phyloP scores from a whole-genome alignment of 2,329 filamentous ascomycete genomes.

The Claviceps maximensis region DNA sequence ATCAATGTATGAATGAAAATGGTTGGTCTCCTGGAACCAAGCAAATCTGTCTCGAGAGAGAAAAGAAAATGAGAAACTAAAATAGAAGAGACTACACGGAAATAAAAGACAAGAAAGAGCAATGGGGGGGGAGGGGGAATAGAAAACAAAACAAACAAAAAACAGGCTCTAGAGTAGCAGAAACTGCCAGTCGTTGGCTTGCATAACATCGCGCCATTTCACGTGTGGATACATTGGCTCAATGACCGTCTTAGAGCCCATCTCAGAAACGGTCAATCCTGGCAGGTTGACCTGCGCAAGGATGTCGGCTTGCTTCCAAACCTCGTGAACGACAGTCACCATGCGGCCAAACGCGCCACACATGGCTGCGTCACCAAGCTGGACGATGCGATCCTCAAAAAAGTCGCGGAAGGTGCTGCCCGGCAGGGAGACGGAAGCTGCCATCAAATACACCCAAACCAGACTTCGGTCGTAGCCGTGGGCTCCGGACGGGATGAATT shows the following conservation, averaged over 20 bases:
- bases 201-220: constrained; percentile 93
- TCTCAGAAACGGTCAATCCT: constrained; percentile 18
- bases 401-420: constrained; percentile 63
- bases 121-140: not conserved
- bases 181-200: constrained; percentile 82
- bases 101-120: not conserved
- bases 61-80: constrained; percentile 6
- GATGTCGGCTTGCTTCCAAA: constrained; percentile 68
- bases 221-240: constrained; percentile 47
- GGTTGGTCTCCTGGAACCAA: not conserved
- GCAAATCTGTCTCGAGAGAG: not conserved
- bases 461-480: constrained; percentile 81
- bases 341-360: constrained; percentile 81
- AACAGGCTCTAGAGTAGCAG: constrained; percentile 72
- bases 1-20: constrained; percentile 12
- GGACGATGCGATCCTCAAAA: constrained; percentile 60
- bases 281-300: constrained; percentile 24
- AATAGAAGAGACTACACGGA: not conserved
- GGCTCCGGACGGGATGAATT: constrained; percentile 68
- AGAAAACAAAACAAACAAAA: too few species aligned
- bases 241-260: not conserved
- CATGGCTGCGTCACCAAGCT: constrained; percentile 63
- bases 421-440: constrained; percentile 63
- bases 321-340: constrained; percentile 62
- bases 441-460: constrained; percentile 85